These are phyloP conservation scores for Erigeron philadelphicus DNA, from an alignment of 140 eudicot species.

Conservation along the genomic window DNA sequence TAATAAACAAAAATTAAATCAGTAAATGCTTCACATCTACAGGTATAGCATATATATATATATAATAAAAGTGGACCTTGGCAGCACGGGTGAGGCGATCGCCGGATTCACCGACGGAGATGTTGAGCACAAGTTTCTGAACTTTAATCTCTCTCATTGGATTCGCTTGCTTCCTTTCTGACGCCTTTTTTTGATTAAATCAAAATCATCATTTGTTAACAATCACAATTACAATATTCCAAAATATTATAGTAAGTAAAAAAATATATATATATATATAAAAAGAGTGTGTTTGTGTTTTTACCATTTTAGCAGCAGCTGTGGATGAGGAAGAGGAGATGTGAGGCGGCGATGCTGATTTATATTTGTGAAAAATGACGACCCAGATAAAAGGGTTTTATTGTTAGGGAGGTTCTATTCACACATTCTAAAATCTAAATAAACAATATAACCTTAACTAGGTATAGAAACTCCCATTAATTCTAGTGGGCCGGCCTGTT, in stretches of 20 bases:
- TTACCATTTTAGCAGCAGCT: not conserved
- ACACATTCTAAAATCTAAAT: too few relatives aligned
- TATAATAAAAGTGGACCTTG: conserved; percentile 23
- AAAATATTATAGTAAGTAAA: not conserved
- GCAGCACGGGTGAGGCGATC: conserved; percentile 70
- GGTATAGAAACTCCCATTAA: too few relatives aligned
- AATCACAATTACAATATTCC: too few relatives aligned
- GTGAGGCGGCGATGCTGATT: not conserved
- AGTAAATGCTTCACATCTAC: not conserved
- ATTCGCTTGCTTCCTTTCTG: conserved; percentile 56
- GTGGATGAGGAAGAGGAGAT: not conserved
- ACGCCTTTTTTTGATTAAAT: conserved; percentile 27
- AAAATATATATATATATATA: too few relatives aligned
- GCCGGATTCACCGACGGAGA: conserved; percentile 58
- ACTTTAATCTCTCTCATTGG: conserved; percentile 68
- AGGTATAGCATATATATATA: not conserved
- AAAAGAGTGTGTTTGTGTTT: not conserved
- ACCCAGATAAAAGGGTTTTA: conserved; percentile 18
- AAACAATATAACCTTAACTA: too few relatives aligned
- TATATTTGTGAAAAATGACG: conserved; percentile 15
- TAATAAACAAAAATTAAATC: conserved; percentile 12
- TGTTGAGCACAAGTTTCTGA: conserved; percentile 57
- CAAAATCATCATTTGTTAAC: not conserved
- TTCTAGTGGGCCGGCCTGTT: too few relatives aligned
- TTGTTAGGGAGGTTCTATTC: too few relatives aligned